These are phyloP conservation scores for Iris pallida DNA, from an alignment of 116 monocot genomes.

Conservation along the genomic window DNA sequence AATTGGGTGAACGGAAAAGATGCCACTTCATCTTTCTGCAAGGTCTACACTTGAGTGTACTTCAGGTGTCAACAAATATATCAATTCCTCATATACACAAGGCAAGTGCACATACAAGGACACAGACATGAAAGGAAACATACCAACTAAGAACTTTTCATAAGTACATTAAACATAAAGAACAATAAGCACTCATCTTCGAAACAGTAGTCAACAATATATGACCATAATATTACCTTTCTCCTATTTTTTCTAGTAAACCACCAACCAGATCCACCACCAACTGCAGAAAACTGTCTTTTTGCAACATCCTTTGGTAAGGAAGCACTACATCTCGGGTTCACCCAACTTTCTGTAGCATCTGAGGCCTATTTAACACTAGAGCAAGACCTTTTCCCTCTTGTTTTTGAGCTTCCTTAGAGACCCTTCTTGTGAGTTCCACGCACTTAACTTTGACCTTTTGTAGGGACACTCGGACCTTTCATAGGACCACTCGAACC, in stretches of 20 bases:
- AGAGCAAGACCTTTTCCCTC: background rate
- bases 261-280: slow-evolving; percentile 63
- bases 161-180: too few species aligned
- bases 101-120: background rate
- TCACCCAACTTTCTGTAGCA: slow-evolving; percentile 28
- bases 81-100: background rate
- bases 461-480: background rate
- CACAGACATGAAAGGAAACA: background rate
- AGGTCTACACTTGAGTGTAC: too few species aligned
- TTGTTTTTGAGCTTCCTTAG: slow-evolving; percentile 8
- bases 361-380: slow-evolving; percentile 10
- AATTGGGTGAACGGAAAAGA: too few species aligned
- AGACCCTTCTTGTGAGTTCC: background rate
- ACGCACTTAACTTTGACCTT: background rate
- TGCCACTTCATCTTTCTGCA: too few species aligned
- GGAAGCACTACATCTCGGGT: slow-evolving; percentile 26
- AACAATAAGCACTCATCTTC: too few species aligned
- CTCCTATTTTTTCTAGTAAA: slow-evolving; percentile 70
- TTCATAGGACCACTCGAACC: background rate
- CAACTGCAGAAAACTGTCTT: slow-evolving; percentile 45
- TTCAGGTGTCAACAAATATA: too few species aligned
- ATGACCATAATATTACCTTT: slow-evolving; percentile 45
- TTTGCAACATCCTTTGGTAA: slow-evolving; percentile 67
- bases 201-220: too few species aligned
- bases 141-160: too few species aligned